Base-by-base conservation (phyloP, 2,329 filamentous ascomycete species). In the Acarospora socialis region DNA sequence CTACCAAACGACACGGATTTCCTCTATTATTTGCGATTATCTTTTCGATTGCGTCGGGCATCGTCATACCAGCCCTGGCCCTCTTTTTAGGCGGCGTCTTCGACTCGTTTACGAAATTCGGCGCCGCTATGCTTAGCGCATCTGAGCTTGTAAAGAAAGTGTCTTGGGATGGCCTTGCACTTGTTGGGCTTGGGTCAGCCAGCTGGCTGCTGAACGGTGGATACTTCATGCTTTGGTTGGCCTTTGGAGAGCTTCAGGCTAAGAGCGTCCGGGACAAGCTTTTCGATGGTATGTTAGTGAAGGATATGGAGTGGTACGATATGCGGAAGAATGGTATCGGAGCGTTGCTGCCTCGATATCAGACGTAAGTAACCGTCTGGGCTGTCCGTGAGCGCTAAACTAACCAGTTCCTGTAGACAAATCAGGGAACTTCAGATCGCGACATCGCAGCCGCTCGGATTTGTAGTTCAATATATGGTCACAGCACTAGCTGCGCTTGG, bases 301-400 rank as follows among this genome's bases (percentile, higher is more conserved):
- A 77, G 47, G 72, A 87, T 8, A 70, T 90, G 49, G 64, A 66
- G 27, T 95, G 86, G 84, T 93, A 81, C 47, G 84, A 94, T 49
- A 60, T 65, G 12, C 67, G 76, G 31, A 61, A 70, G 21, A 73
- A 81, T 34, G 87, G 86, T 0, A 66, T 81, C 12, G 68, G 71
- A 1, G 76, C 81, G 12, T 63, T 90, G 24, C 59, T 92, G 12
- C 68, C 76, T 10, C 66, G 74, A 33, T 63, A 84, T 19, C 78
- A 92, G 52, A 75, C 74, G 79, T 86, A 59, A 55, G 74, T 53
- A 32, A 33, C n/a, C 3, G 21, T 12, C 26, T n/a, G 21, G 19
- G 15, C n/a, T 13, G 13, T n/a, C n/a, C n/a, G n/a, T n/a, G n/a
- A n/a, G n/a, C n/a, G n/a, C n/a, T 39, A 47, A 7, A 50, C 39